Base-by-base conservation (phyloP, 2,329 filamentous ascomycete species). In the Beauveria caledonica region DNA sequence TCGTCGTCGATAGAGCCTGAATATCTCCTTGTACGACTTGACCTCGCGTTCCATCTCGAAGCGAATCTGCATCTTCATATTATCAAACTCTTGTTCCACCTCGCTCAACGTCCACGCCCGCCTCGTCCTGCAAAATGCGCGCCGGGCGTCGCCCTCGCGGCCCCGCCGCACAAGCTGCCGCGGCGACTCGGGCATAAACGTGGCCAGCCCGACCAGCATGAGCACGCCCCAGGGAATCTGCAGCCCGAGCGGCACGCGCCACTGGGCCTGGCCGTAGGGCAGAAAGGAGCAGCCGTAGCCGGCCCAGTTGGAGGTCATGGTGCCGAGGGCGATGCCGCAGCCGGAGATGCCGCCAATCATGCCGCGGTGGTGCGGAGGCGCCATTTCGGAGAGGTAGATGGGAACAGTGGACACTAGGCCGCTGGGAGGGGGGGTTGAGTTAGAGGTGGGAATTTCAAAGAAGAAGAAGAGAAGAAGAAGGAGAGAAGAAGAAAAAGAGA, bases 31-130 rank as follows among this genome's bases (percentile, higher is more conserved):
- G 60, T 78, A 78, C 1, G 78, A 78, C 19, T 71, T 80, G 62
- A 84, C 72, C 66, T 84, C 81, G 6, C 82, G 72, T 64, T 80
- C 73, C 77, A 79, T 80, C 68, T 85, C 82, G 67, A 79, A 85
- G 64, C 81, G 77, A 63, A 82, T 81, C 69, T 81, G 79, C 4
- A 73, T 74, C 52, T 72, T 71, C 81, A 84, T 84, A n/a, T 79
- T 69, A 1, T 71, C 70, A 66, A 84, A 84, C 66, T 84, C 81
- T 58, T 79, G 73, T 10, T 77, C 72, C 4, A 77, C 72, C 61
- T 79, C 75, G 49, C 77, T 69, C 1, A 73, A 69, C 4, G 71
- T 65, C 23, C 81, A 65, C 45, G 81, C 78, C 5, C 77, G 71
- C 1, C 79, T 73, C 60, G 82, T 80, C 52, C 70, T 74, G 49